phyloP scores from a whole-genome alignment of 2,329 filamentous ascomycete species.

The Cladobotryum mycophilum region DNA sequence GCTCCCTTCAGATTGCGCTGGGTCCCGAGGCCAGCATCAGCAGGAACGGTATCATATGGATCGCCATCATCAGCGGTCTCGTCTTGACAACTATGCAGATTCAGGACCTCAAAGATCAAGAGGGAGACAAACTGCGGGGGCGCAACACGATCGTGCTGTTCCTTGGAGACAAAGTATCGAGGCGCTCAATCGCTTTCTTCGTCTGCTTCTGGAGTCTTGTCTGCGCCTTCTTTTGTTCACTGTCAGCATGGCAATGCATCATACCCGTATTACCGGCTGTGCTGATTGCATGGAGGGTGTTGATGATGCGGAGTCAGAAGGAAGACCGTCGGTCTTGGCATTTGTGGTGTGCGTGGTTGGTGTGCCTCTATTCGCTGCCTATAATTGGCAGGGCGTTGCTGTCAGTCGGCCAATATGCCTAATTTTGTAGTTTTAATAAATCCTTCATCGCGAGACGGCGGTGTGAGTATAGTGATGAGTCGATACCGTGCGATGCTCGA shows the following conservation, averaged over 20 bases:
- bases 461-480: too few relatives aligned
- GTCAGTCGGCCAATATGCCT: too few relatives aligned
- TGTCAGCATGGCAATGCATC: background rate
- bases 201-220: slow-evolving; percentile 7
- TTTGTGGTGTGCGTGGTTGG: background rate
- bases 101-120: slow-evolving; percentile 18
- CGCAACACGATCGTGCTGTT: slow-evolving; percentile 13
- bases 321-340: background rate
- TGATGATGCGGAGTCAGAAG: background rate
- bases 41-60: slow-evolving; percentile 8
- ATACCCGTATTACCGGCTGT: background rate
- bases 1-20: slow-evolving; percentile 11
- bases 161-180: slow-evolving; percentile 6
- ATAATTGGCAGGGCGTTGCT: background rate
- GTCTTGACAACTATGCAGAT: slow-evolving; percentile 19
- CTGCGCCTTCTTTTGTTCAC: slow-evolving; percentile 7
- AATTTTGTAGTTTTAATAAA: too few relatives aligned
- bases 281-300: background rate
- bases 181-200: slow-evolving; percentile 7
- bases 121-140: slow-evolving; percentile 13
- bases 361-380: background rate
- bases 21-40: slow-evolving; percentile 2
- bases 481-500: too few relatives aligned
- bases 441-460: too few relatives aligned
- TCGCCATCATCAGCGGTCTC: slow-evolving; percentile 10